Conservation (phyloP, 148 eudicot species). For the Cornus kousa region DNA sequence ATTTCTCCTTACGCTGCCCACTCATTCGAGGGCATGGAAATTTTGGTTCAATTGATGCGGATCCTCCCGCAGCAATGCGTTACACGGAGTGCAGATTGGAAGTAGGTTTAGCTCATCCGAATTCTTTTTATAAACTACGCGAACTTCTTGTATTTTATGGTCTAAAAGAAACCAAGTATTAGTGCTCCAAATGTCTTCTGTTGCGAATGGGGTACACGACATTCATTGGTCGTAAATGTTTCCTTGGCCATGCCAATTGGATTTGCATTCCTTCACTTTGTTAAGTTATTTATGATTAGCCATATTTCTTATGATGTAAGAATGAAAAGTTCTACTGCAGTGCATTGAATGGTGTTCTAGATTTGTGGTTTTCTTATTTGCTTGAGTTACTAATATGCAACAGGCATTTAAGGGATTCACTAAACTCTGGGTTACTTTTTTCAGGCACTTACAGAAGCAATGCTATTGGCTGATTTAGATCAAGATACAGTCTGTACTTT, state of each 20-base stretch:
- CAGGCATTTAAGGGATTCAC: slow-evolving; percentile 13
- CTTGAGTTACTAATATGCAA: neutral
- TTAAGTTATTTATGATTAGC: neutral
- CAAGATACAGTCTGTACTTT: slow-evolving; percentile 72
- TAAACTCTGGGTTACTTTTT: slow-evolving; percentile 17
- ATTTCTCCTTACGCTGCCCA: slow-evolving; percentile 89
- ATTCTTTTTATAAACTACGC: slow-evolving; percentile 1
- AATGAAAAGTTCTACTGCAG: neutral
- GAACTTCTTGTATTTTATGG: neutral
- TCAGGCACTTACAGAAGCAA: slow-evolving; percentile 93
- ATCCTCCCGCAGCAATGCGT: slow-evolving; percentile 99
- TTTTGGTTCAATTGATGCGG: slow-evolving; percentile 97
- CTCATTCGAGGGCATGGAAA: slow-evolving; percentile 96
- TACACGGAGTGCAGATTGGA: slow-evolving; percentile 97
- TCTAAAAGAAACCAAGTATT: neutral
- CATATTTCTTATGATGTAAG: neutral
- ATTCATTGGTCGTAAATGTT: neutral
- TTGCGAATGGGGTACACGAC: neutral
- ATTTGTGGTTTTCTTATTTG: neutral
- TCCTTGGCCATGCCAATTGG: neutral
- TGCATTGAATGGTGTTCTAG: neutral
- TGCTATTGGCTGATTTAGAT: slow-evolving; percentile 93
- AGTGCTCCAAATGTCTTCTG: neutral
- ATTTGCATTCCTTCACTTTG: neutral
- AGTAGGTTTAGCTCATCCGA: slow-evolving; percentile 38